Base-by-base conservation (phyloP, 1,284 basidiomycete genomes). In the Salmacisia buchloeana region DNA sequence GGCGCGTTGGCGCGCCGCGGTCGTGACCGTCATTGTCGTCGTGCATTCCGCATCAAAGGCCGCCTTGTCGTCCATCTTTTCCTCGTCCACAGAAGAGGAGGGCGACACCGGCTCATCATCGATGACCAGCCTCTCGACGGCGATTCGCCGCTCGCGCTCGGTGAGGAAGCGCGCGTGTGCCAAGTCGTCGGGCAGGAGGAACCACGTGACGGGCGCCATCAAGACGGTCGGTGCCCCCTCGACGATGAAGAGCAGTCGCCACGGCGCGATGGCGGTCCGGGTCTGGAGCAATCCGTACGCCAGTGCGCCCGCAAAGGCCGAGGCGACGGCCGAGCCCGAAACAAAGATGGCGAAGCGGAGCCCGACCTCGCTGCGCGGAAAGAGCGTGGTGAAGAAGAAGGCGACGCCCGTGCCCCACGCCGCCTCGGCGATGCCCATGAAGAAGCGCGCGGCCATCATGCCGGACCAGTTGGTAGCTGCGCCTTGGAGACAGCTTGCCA, bases 151-250 rank as follows among this genome's bases (percentile, higher is more conserved):
- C 39, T 79, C 70, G 5, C 72, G 34, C 29, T 29, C 59, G 2
- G 56, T 74, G 25, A 79, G 63, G 66, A 78, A 78, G 13, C 39
- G 56, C 18, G 72, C 69, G 4, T 62, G 62, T 15, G 66, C 65
- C 7, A 76, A 65, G 5, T 61, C 65, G 60, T 79, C 70, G 5
- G 77, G 75, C n/a, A 79, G 64, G 45, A 66, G 60, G 36, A 67
- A 70, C 35, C 52, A 75, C 0, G 71, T 66, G 21, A 75, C 9
- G 2, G 69, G 63, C 0, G 59, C 72, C 61, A 74, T 49, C 12
- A 76, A 23, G 21, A 79, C 25, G 0, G 77, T 75, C 0, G 77
- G 77, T 0, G 69, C 45, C 0, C 75, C 77, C 45, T 79, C 77
- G 43, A 79, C 63, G 21, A 77, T 31, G 61, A 77, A 74, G 18